A percentile compares a stretch with the other conserved stretches of the same genome.
These are phyloP conservation scores for Blastobotrys petasosporus DNA, from an alignment of 1,139 yeast genomes.

Conservation along the genomic window DNA sequence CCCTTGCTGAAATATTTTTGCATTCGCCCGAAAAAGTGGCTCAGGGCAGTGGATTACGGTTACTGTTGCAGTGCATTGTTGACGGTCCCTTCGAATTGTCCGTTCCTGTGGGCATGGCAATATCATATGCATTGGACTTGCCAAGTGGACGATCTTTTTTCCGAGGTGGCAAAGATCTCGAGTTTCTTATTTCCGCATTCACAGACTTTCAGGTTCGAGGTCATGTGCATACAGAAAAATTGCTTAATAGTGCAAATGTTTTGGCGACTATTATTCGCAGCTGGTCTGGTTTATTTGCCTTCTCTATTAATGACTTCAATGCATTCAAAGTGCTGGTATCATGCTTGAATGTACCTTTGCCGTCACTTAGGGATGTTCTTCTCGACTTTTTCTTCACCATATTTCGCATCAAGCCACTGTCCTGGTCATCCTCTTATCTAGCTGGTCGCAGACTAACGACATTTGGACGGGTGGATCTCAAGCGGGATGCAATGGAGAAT, in stretches of 20 bases:
- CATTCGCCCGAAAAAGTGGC: constrained; percentile 55
- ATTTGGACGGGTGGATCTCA: constrained; percentile 25
- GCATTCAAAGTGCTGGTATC: constrained; percentile 54
- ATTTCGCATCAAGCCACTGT: constrained; percentile 53
- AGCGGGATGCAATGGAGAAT: constrained; percentile 10
- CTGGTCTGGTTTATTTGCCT: constrained; percentile 72
- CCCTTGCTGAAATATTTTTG: constrained; percentile 63
- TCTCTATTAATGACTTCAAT: constrained; percentile 52
- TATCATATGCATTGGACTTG: constrained; percentile 54
- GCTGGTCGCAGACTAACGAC: constrained; percentile 34
- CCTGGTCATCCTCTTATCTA: constrained; percentile 46
- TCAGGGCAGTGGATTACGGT: constrained; percentile 59
- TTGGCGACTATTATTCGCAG: constrained; percentile 58
- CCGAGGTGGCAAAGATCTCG: constrained; percentile 59
- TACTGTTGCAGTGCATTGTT: constrained; percentile 50
- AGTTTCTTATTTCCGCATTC: constrained; percentile 58
- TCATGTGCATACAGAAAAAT: constrained; percentile 45
- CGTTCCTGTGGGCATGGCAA: constrained; percentile 48
- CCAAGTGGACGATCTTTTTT: constrained; percentile 54
- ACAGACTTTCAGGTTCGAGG: constrained; percentile 48
- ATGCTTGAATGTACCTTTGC: constrained; percentile 55
- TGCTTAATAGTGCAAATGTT: constrained; percentile 59
- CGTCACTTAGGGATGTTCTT: constrained; percentile 53
- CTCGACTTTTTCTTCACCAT: constrained; percentile 69
- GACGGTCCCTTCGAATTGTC: constrained; percentile 62